These are phyloP conservation scores for Fraxinus americana DNA, from an alignment of 257 asterid species.

Conservation along the genomic window DNA sequence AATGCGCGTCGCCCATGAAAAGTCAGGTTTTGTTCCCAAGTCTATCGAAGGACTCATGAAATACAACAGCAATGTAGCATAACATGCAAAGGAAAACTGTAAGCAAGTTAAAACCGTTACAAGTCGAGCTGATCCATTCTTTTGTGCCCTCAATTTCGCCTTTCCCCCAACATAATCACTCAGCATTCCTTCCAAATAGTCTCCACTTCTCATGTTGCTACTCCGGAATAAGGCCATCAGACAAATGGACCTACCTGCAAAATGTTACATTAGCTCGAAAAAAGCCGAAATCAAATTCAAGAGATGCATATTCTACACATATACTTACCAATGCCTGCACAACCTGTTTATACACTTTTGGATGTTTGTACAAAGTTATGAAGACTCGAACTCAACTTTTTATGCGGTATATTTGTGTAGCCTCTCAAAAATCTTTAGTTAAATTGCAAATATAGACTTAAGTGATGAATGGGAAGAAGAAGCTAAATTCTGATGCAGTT, in stretches of 20 bases:
- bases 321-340: not conserved
- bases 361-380: not conserved
- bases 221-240: conserved; percentile 48
- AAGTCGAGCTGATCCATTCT: conserved; percentile 45
- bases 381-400: not conserved
- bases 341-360: not conserved
- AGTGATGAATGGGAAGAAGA: not conserved
- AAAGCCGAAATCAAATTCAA: not conserved
- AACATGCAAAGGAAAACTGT: conserved; percentile 82
- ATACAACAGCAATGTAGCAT: conserved; percentile 79
- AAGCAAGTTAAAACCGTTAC: conserved; percentile 71
- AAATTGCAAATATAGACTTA: not conserved
- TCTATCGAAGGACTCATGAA: conserved; percentile 81
- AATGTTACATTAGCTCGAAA: not conserved
- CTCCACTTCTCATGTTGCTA: conserved; percentile 54
- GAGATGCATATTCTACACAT: not conserved
- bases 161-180: conserved; percentile 69
- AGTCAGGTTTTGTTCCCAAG: conserved; percentile 62
- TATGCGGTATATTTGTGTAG: not conserved
- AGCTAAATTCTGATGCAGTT: conserved; percentile 18
- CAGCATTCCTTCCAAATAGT: conserved; percentile 74
- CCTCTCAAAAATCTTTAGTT: not conserved
- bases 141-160: conserved; percentile 39
- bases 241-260: conserved; percentile 29
- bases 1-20: conserved; percentile 68